Evolutionary conservation across 352 stramenopile species (phyloP), one percentile per base, ranked within the genome.

Genomic region (Globisporangium okanoganense): DNA sequence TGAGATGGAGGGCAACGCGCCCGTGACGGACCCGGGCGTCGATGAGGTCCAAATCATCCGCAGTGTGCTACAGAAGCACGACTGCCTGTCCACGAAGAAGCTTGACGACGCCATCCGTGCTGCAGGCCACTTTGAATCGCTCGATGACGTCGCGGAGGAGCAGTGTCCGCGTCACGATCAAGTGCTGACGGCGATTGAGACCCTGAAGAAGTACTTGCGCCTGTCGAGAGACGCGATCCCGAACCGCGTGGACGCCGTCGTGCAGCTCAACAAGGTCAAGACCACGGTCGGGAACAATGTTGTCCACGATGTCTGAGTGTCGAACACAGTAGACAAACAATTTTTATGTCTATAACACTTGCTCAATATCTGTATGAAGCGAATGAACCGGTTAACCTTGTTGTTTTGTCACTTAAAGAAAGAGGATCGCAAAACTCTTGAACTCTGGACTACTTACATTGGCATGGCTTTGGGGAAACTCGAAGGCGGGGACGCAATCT

Each of bases 1-100:
- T 13, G 81, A 94, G 51, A 67, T 92, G 36, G 82, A 94, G 58
- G 85, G 78, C 38, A 90, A 89, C 47, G 78, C 79, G n/a, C 80
- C 76, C 4, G 85, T 92, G 58, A 90, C 77, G 0, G 85, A 94
- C 50, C 69, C 81, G 41, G 82, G 81, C 43, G 85, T 94, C 45
- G 85, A 94, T 57, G 85, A 94, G 55, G 72, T 85, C 22, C 82
- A 92, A 64, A 92, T 94, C 58, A 91, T 94, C 49, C 82, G 81
- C 43, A 82, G 76, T 22, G 85, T 94, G 47, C 70, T 94, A 9
- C 76, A 92, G 60, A 94, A 92, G 59, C 83, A 92, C 59, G 85
- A 82, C 24, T 91, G 79, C 24, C 65, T 92, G 38, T 79, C 71
- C 25, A 85, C 83, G 13, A 87, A 83, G 58, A 75, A 72, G 36